A percentile compares a stretch with the other conserved stretches of the same genome.
Evolutionary conservation across 768 basidiomycete genomes (phyloP).

Genomic region (Pulveroboletus sp.): DNA sequence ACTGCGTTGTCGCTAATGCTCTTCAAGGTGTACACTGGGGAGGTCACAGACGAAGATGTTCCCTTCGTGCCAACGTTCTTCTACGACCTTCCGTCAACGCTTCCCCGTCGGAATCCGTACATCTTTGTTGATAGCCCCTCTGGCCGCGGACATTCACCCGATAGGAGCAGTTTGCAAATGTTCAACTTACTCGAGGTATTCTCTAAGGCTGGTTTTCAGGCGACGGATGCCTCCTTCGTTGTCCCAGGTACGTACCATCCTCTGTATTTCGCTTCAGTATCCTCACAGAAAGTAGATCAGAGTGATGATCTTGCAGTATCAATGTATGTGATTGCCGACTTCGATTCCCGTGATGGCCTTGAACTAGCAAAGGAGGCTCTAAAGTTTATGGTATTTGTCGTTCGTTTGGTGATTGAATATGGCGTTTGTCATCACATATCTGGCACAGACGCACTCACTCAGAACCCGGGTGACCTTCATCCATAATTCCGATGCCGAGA

Average conservation of each 20-base stretch:
- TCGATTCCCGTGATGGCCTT: slow-evolving; percentile 60
- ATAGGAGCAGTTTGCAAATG: slow-evolving; percentile 11
- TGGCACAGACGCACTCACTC: slow-evolving; percentile 39
- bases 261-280: background rate
- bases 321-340: slow-evolving; percentile 68
- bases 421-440: background rate
- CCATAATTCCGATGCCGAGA: slow-evolving; percentile 52
- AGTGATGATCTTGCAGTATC: slow-evolving; percentile 36
- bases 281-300: slow-evolving; percentile 14
- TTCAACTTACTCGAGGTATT: slow-evolving; percentile 30
- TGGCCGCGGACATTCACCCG: slow-evolving; percentile 8
- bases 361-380: slow-evolving; percentile 63
- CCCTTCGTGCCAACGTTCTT: slow-evolving; percentile 69
- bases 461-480: slow-evolving; percentile 68
- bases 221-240: slow-evolving; percentile 46
- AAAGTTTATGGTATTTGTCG: slow-evolving; percentile 50
- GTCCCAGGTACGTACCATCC: slow-evolving; percentile 50
- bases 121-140: slow-evolving; percentile 55
- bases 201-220: slow-evolving; percentile 36
- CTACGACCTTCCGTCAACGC: slow-evolving; percentile 79
- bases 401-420: background rate
- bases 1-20: background rate
- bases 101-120: slow-evolving; percentile 66
- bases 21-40: slow-evolving; percentile 51
- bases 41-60: slow-evolving; percentile 48